Base-by-base conservation (phyloP, 2,329 filamentous ascomycete species). In the Aschersonia sp. region DNA sequence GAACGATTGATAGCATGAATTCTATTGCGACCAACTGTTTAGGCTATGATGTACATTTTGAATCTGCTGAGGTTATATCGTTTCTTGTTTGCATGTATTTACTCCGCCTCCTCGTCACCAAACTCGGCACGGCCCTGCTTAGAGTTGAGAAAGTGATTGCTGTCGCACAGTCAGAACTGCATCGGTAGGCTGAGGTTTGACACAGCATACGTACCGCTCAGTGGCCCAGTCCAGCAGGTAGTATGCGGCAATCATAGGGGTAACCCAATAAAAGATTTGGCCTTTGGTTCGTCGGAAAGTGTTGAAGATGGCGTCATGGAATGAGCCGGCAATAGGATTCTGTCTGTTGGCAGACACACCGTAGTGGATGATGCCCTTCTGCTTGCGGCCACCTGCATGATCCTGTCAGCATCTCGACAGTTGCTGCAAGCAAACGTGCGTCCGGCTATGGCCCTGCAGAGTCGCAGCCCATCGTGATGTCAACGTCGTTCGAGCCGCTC, bases 221-320 rank as follows among this genome's bases (percentile, higher is more conserved):
- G 79, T 83, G 56, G 92, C 91, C 92, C 92, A 98, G 64, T 85
- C 71, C 83, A 97, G 85, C 56, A 80, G 64, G 63, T 82, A 80
- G 73, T 97, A 98, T 56, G 78, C 89, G 56, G 75, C 67, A 54
- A 92, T 59, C 58, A 95, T 71, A 40, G 89, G 84, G 51, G 92
- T 85, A 30, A 82, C 77, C 68, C 89, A 82, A 78, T 89, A 98
- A 58, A 97, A 80, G 57, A 94, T 80, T 75, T 97, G 92, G 58
- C 76, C 68, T 65, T 81, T 82, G 70, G 84, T 85, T 61, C 92
- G 82, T 68, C 92, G 83, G 78, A 85, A 94, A 59, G 80, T 83
- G 79, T 98, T 98, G 83, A 97, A 97, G 73, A 97, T 71, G 61
- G 89, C 91, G 56, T 83, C 85, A 67, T 91, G 72, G 55, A 76